Evolutionary conservation across 495 filamentous ascomycete genomes (phyloP).

Genomic region (Tuber melanosporum): DNA sequence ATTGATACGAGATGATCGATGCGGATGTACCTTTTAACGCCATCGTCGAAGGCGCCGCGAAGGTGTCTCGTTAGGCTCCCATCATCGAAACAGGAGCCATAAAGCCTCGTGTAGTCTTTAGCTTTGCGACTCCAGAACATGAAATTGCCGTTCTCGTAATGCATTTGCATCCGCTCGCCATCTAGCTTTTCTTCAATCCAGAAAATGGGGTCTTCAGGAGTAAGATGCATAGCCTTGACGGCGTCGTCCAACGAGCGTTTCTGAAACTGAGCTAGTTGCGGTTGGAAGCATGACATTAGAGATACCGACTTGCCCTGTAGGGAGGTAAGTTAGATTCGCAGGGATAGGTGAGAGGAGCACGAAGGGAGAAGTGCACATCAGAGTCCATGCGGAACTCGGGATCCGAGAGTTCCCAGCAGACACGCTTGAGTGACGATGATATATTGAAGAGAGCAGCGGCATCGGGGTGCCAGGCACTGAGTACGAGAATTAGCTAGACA

Average conservation of each 20-base stretch:
- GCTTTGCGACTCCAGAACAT: constrained; percentile 92
- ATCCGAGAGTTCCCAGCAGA: constrained; percentile 92
- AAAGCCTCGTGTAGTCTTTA: constrained; percentile 94
- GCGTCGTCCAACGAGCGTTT: constrained; percentile 76
- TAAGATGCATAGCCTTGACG: constrained; percentile 62
- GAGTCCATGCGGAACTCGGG: constrained; percentile 65
- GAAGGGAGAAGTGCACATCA: constrained; percentile 43
- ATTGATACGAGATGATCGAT: background rate
- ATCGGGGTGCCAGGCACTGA: constrained; percentile 72
- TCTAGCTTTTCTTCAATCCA: constrained; percentile 99
- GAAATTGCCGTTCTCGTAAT: constrained; percentile 79
- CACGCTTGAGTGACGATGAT: constrained; percentile 78
- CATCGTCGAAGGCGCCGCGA: constrained; percentile 66
- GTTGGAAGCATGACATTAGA: constrained; percentile 95
- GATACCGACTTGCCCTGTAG: constrained; percentile 58
- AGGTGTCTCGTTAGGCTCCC: constrained; percentile 73
- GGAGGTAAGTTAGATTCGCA: background rate
- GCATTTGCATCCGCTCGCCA: constrained; percentile 93
- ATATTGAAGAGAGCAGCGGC: constrained; percentile 85
- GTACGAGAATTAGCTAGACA: background rate
- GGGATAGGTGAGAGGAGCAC: background rate
- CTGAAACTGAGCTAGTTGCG: constrained; percentile 92
- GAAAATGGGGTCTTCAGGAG: constrained; percentile 65
- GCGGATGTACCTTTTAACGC: constrained; percentile 52
- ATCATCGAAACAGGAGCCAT: constrained; percentile 70